Percentiles rank a stretch among this genome's conserved stretches.
These are phyloP conservation scores for Termitomyces sp. DNA, from an alignment of 768 basidiomycete species.

Conservation along the genomic window DNA sequence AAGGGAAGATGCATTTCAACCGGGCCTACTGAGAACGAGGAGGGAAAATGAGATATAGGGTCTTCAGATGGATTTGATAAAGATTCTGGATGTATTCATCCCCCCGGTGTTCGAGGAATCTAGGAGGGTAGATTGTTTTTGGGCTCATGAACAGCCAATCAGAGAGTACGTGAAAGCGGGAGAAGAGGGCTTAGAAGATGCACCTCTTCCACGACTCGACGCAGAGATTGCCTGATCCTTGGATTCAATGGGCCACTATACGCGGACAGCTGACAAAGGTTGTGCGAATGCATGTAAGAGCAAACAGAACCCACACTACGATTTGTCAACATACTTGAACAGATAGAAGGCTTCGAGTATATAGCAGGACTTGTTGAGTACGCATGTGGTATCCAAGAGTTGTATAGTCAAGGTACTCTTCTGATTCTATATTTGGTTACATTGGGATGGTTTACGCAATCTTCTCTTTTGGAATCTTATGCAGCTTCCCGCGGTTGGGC, in stretches of 20 bases:
- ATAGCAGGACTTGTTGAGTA: conserved; percentile 1
- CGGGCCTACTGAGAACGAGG: background rate
- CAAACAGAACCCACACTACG: background rate
- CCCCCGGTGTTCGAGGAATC: background rate
- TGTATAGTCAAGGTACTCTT: no score
- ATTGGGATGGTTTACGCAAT: no score
- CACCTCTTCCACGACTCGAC: background rate
- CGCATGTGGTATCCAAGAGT: conserved; percentile 9
- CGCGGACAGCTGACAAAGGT: background rate
- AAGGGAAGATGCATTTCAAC: background rate
- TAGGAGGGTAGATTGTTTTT: background rate
- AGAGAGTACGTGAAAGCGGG: background rate
- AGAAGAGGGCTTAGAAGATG: background rate
- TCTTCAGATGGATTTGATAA: background rate
- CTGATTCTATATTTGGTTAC: no score
- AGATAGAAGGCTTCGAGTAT: conserved; percentile 8
- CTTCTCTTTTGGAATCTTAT: no score
- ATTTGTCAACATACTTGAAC: background rate
- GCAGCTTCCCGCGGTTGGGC: no score
- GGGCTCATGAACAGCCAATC: background rate
- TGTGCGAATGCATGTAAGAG: background rate
- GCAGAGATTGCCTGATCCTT: background rate
- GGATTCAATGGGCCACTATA: background rate
- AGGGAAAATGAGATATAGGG: background rate
- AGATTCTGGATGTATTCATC: background rate